A percentile compares a stretch with the other conserved stretches of the same genome.
These are phyloP conservation scores for Colletotrichum sojae DNA, from an alignment of 2,329 filamentous ascomycete species.

Conservation along the genomic window DNA sequence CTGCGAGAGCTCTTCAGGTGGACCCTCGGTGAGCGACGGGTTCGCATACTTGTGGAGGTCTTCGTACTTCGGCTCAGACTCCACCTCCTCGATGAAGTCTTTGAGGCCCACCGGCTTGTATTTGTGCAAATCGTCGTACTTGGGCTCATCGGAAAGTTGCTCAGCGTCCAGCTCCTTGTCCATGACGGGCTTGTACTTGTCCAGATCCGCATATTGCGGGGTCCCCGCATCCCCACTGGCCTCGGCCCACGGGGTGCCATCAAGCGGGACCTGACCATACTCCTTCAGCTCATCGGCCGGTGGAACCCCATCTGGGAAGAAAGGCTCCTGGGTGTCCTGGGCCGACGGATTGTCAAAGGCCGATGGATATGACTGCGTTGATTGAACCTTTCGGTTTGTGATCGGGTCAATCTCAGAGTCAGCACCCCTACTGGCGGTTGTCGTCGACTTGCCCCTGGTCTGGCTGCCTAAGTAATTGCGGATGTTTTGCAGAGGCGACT, in stretches of 20 bases:
- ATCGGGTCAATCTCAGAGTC: conserved; percentile 70
- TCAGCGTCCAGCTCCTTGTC: conserved; percentile 47
- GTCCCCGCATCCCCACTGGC: conserved; percentile 37
- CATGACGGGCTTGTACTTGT: conserved; percentile 53
- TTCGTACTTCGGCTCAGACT: conserved; percentile 47
- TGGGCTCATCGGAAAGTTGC: conserved; percentile 39
- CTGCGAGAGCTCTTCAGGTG: conserved; percentile 44
- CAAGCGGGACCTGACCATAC: conserved; percentile 51
- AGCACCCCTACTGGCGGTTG: conserved; percentile 32
- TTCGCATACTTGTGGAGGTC: conserved; percentile 53
- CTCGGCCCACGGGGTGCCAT: conserved; percentile 44
- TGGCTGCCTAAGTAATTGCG: conserved; percentile 49
- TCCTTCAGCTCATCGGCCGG: conserved; percentile 53
- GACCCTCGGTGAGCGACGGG: conserved; percentile 35
- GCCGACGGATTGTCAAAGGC: conserved; percentile 25
- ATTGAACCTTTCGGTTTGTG: conserved; percentile 66
- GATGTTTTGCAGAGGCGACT: conserved; percentile 51
- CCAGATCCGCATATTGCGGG: conserved; percentile 46
- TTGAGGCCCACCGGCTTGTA: conserved; percentile 51
- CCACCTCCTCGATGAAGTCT: conserved; percentile 21
- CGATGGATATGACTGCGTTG: conserved; percentile 40
- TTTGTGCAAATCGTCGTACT: conserved; percentile 59
- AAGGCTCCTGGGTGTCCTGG: conserved; percentile 41
- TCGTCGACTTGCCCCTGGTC: conserved; percentile 20
- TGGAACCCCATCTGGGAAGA: conserved; percentile 53